Evolutionary conservation across 1,284 basidiomycete species (phyloP).

Genomic region (Cryptococcus sp.): DNA sequence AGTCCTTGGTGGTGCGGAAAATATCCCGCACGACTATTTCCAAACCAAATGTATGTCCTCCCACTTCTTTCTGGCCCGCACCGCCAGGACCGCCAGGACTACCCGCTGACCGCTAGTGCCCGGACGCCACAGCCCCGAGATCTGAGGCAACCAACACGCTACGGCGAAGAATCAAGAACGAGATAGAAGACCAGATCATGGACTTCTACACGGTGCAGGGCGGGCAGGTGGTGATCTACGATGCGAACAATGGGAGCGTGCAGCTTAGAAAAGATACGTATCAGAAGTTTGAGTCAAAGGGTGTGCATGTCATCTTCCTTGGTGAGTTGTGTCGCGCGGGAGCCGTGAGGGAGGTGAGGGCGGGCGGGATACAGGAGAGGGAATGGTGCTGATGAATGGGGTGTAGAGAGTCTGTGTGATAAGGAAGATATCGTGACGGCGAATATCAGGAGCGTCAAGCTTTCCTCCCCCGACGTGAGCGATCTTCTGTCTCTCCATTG

Average conservation of each 20-base stretch:
- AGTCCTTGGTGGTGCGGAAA: slow-evolving; percentile 80
- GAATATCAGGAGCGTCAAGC: slow-evolving; percentile 95
- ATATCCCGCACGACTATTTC: slow-evolving; percentile 89
- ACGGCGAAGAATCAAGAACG: slow-evolving; percentile 67
- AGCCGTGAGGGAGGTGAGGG: background rate
- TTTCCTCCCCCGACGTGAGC: slow-evolving; percentile 91
- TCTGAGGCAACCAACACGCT: slow-evolving; percentile 73
- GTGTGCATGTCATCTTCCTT: slow-evolving; percentile 88
- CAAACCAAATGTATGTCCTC: slow-evolving; percentile 60
- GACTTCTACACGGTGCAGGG: slow-evolving; percentile 73
- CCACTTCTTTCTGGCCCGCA: background rate
- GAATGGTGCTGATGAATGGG: background rate
- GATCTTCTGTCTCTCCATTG: slow-evolving; percentile 3
- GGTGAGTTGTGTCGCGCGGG: slow-evolving; percentile 56
- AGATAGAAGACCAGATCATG: slow-evolving; percentile 82
- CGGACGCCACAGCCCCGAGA: slow-evolving; percentile 67
- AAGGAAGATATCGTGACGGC: slow-evolving; percentile 87
- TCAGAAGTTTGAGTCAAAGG: slow-evolving; percentile 76
- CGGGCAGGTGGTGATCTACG: slow-evolving; percentile 97
- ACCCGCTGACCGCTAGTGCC: slow-evolving; percentile 2
- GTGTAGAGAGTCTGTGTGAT: slow-evolving; percentile 77
- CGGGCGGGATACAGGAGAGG: background rate
- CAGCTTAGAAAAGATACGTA: slow-evolving; percentile 66
- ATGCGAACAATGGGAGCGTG: slow-evolving; percentile 91
- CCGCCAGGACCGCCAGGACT: too few species aligned